phyloP scores from a whole-genome alignment of 2,329 filamentous ascomycete species.

The Chrysosporium keratinophilum region DNA sequence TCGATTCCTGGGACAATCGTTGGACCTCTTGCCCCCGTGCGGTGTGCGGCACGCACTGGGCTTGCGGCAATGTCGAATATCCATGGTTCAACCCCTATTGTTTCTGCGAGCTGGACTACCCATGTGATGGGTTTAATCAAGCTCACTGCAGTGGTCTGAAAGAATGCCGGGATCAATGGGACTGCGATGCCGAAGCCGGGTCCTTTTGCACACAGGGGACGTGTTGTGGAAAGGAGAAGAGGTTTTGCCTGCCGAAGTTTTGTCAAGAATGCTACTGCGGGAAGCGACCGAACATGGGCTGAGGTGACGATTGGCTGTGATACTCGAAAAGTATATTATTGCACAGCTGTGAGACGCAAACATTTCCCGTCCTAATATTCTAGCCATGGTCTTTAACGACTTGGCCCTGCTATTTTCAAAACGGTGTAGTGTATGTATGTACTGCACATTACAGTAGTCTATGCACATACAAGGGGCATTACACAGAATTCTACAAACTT shows the following conservation, averaged over 20 bases:
- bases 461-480: too few species aligned
- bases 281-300: neutral
- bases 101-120: neutral
- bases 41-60: neutral
- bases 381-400: too few species aligned
- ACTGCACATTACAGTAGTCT: too few species aligned
- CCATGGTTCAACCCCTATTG: neutral
- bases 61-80: neutral
- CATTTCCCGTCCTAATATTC: too few species aligned
- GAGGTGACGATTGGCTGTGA: too few species aligned
- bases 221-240: constrained; percentile 1
- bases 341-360: too few species aligned
- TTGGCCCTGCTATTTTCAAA: too few species aligned
- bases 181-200: neutral
- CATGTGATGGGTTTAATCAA: neutral
- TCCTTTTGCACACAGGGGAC: neutral
- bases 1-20: neutral
- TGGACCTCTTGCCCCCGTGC: neutral
- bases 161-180: neutral
- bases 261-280: neutral
- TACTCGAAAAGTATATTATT: too few species aligned
- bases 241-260: constrained; percentile 1
- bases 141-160: neutral
- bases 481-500: too few species aligned
- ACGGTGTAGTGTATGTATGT: too few species aligned